Base-by-base conservation (phyloP, 805 yeast genomes). In the Hagleromyces aurorensis region DNA sequence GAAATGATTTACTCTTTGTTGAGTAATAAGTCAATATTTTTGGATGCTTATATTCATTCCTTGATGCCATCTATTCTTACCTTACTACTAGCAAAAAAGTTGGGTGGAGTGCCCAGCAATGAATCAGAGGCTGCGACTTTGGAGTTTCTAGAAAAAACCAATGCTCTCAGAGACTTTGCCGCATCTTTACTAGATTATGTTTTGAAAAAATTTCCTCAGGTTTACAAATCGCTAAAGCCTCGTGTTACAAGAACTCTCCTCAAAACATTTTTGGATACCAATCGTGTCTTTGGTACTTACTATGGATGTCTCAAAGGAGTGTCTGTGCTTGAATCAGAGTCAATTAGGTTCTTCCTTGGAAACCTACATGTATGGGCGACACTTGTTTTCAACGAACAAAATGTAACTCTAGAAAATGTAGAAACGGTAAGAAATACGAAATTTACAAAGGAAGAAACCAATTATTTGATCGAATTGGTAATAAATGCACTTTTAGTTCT, bases 1-100 rank as follows among this genome's bases (percentile, higher is more conserved):
- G 93, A 85, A 54, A 86, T 86, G 39, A 74, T 89, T 8, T 81
- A 84, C 36, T 86, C 97, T 0, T 65, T 91, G 17, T 66, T 86
- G 28, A 75, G 79, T 23, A 91, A 91, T 58, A 75, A 75, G 32
- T 78, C 94, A 13, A 75, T 91, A 21, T 89, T 86, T 46, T 67
- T 89, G 37, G 96, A 89, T 43, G 98, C 97, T 7, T 89, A 89
- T 50, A 85, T 91, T 25, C 98, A 93, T 61, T 89, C 95, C 1
- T 63, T 91, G 44, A 85, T 91, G 83, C 98, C 99, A n/a, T 84
- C 96, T 37, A 78, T 91, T 19, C 66, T 91, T 42, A 91, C 99
- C 0, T 66, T 89, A 13, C 67, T 91, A 24, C 67, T 91, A 28
- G 96, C 97, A 2, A 86, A 86, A 48, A 73, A 83, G 37, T 70